These are phyloP conservation scores for Cordyceps tenuipes DNA, from an alignment of 2,329 filamentous ascomycete genomes.

Conservation along the genomic window DNA sequence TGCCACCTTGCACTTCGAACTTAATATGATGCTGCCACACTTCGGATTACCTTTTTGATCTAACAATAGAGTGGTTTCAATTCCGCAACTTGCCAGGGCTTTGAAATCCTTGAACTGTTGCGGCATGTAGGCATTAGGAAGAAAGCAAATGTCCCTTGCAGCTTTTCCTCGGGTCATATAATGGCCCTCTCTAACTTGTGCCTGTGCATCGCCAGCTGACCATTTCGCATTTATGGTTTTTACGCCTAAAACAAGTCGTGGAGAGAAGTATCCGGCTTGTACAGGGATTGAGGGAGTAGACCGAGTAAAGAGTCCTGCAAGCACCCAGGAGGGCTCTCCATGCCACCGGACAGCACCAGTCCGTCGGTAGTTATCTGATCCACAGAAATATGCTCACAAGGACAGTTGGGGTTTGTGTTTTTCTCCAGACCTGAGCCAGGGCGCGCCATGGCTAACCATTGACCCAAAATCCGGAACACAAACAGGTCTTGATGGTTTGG, in stretches of 20 bases:
- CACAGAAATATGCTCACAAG: constrained; percentile 9
- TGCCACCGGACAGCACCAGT: background rate
- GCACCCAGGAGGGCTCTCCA: background rate
- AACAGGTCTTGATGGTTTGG: background rate
- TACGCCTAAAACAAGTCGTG: background rate
- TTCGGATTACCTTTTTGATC: background rate
- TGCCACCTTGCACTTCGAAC: background rate
- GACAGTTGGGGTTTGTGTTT: background rate
- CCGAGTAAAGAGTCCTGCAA: constrained; percentile 2
- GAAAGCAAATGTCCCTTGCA: background rate
- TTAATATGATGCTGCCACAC: background rate
- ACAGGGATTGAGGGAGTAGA: background rate
- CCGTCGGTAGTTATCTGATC: background rate
- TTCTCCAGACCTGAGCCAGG: background rate
- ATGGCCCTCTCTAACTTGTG: background rate
- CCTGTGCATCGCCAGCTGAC: constrained; percentile 1
- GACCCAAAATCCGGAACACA: background rate
- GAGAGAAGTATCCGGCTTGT: background rate
- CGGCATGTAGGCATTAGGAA: background rate
- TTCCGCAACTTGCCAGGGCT: background rate
- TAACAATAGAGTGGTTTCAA: background rate
- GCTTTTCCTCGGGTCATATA: background rate
- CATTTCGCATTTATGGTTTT: background rate
- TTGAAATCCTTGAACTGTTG: background rate
- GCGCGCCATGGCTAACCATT: background rate